phyloP scores from a whole-genome alignment of 2,329 filamentous ascomycete genomes.

The Diaporthe capsici region DNA sequence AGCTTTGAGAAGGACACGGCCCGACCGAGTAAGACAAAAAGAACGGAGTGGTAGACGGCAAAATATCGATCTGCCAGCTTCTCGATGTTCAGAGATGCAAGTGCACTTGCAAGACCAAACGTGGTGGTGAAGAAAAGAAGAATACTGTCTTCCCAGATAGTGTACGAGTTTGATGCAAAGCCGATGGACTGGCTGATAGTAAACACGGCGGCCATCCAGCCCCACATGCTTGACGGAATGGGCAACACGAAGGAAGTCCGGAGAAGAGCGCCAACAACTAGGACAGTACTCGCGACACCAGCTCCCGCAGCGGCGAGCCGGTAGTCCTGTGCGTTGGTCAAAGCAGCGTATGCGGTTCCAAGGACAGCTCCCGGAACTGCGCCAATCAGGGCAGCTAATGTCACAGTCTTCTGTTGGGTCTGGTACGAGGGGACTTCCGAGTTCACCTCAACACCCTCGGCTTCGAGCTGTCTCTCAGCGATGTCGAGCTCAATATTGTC shows the following conservation, averaged over 20 bases:
- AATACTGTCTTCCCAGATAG: conserved; percentile 98
- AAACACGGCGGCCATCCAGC: conserved; percentile 86
- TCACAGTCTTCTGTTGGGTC: conserved; percentile 55
- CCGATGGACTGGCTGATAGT: conserved; percentile 91
- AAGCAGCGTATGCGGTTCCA: conserved; percentile 50
- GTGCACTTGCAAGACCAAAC: conserved; percentile 82
- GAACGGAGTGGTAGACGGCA: conserved; percentile 85
- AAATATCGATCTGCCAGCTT: conserved; percentile 77
- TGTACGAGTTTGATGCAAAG: conserved; percentile 98
- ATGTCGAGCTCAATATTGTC: conserved; percentile 72
- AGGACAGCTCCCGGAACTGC: conserved; percentile 52
- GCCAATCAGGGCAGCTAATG: conserved; percentile 54
- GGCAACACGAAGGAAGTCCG: conserved; percentile 61
- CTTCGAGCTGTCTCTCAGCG: conserved; percentile 70
- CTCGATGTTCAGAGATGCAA: conserved; percentile 82
- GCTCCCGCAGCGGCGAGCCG: conserved; percentile 58
- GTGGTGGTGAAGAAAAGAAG: conserved; percentile 91
- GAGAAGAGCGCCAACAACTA: conserved; percentile 59
- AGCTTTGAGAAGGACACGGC: conserved; percentile 89
- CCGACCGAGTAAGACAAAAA: conserved; percentile 85
- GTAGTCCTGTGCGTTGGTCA: conserved; percentile 56
- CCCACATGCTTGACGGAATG: conserved; percentile 84
- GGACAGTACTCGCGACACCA: conserved; percentile 60
- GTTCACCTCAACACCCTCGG: conserved; percentile 55
- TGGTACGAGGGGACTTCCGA: conserved; percentile 51